phyloP scores from a whole-genome alignment of 2,329 filamentous ascomycete species.

The Sporothrix brunneoviolacea region DNA sequence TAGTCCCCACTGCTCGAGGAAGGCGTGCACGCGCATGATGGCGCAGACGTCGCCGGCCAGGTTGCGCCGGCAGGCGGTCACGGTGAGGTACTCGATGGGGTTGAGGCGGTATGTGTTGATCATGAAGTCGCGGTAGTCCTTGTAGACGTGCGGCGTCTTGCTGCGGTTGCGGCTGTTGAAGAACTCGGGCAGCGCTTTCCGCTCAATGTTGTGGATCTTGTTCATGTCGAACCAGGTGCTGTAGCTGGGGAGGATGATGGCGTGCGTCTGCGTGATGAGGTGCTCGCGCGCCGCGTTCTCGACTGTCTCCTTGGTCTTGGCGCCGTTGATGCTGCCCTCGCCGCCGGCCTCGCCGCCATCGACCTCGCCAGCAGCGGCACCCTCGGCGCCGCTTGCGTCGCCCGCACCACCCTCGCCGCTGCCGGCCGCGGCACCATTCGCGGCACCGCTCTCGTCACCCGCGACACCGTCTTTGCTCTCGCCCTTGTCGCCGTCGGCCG shows the following conservation, averaged over 20 bases:
- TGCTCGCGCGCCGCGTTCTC: constrained; percentile 87
- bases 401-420: constrained; percentile 4
- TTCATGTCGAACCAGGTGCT: constrained; percentile 99
- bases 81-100: constrained; percentile 90
- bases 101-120: constrained; percentile 98
- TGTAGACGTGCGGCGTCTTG: constrained; percentile 95
- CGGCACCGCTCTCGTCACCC: constrained; percentile 7
- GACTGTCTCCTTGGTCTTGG: constrained; percentile 70
- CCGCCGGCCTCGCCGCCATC: constrained; percentile 39
- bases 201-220: constrained; percentile 80
- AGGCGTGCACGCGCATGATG: constrained; percentile 97
- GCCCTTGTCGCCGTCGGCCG: neutral
- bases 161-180: constrained; percentile 98
- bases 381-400: neutral
- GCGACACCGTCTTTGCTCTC: constrained; percentile 14
- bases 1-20: constrained; percentile 96
- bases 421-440: neutral
- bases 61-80: constrained; percentile 92
- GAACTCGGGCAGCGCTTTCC: constrained; percentile 92
- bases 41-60: constrained; percentile 95
- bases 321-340: constrained; percentile 38
- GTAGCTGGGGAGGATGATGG: constrained; percentile 95
- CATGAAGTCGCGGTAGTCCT: constrained; percentile 99
- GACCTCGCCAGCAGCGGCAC: constrained; percentile 20
- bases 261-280: constrained; percentile 86